Base-by-base conservation (phyloP, 108 stramenopile genomes). In the Skeletonema grethae region DNA sequence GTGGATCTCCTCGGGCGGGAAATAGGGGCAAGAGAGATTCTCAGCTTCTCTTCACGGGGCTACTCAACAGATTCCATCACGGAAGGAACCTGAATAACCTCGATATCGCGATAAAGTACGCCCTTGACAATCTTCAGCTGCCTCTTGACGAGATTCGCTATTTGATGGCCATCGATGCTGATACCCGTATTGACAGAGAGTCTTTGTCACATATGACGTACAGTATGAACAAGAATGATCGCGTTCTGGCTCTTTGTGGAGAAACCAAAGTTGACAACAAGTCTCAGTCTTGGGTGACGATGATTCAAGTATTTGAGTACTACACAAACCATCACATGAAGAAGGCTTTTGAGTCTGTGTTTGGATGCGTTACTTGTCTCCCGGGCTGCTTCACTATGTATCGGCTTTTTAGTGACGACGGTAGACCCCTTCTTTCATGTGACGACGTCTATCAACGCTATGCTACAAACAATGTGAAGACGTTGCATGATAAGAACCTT, bases 361-460 rank as follows among this genome's bases (percentile, higher is more conserved):
- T 86, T 68, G 86, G 86, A 9, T 86, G 86, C 36, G 86, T 86
- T 10, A 86, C 86, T 1, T 86, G 86, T 58, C 67, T 86, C 3
- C 86, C 86, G 2, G 86, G 86, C 20, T 86, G 86, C 43, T 86
- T 86, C 63, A 86, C 86, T 1, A 86, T 86, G 86, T 83, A 83
- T 48, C 69, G 82, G 25, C 63, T 83, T n/a, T 83, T 80, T 57
- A 65, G 63, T 46, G 82, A 83, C 55, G 82, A 83, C 41, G 78
- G 82, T 2, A 16, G 75, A 63, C 76, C 79, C 20, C 62, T 79
- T 11, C 71, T 84, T 43, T 57, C 80, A 1, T 61, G 62, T 0
- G 83, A 84, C 36, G 22, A 31, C 20, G 75, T 84, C 9, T 66
- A 73, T 22, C 71, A 77, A 36, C 62, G 81, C 30, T 84, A 84